Conservation (phyloP, 345 rosid species). For the Arabidopsis suecica region DNA sequence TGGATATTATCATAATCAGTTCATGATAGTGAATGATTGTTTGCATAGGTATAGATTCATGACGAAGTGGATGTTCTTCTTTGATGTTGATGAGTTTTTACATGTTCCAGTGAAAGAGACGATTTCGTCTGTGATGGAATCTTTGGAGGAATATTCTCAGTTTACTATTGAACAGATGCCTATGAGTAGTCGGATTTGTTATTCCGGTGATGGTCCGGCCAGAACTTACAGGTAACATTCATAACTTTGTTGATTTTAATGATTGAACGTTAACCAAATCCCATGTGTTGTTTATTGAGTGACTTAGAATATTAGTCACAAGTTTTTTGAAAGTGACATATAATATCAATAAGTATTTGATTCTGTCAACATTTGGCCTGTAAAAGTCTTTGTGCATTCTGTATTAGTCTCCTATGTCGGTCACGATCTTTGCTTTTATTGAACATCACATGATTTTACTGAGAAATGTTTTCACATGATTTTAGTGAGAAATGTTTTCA, state of each 20-base stretch:
- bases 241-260: constrained; percentile 11
- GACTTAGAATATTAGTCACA: constrained; percentile 24
- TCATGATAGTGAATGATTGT: constrained; percentile 92
- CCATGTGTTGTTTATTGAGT: constrained; percentile 36
- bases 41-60: constrained; percentile 74
- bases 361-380: constrained; percentile 39
- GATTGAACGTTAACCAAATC: constrained; percentile 29
- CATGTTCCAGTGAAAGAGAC: constrained; percentile 63
- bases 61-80: constrained; percentile 94
- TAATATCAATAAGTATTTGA: constrained; percentile 25
- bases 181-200: constrained; percentile 78
- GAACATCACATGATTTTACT: constrained; percentile 25
- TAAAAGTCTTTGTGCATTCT: constrained; percentile 35
- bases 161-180: constrained; percentile 87
- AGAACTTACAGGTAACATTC: constrained; percentile 65
- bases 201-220: constrained; percentile 60
- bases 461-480: not conserved
- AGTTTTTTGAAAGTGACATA: constrained; percentile 3
- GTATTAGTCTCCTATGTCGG: constrained; percentile 37
- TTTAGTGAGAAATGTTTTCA: constrained; percentile 1
- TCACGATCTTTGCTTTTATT: constrained; percentile 35
- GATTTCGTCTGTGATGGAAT: constrained; percentile 63
- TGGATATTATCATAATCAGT: constrained; percentile 94
- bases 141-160: constrained; percentile 64
- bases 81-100: constrained; percentile 83